Base-by-base conservation (phyloP, 176 grass and related monocot species). In the Saccharum spontaneum region DNA sequence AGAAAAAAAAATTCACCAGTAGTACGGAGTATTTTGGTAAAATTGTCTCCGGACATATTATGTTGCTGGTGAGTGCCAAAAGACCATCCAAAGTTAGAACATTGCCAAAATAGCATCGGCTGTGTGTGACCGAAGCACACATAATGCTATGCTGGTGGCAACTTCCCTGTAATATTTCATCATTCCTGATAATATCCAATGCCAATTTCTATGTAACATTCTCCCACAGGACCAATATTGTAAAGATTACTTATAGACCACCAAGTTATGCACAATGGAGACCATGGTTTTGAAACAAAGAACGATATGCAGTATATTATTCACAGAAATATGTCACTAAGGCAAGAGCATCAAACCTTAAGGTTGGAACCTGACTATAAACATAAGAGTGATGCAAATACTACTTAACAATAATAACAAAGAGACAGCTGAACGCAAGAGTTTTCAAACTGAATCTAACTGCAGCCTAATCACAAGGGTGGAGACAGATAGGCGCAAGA, bases 261-360 rank as follows among this genome's bases (percentile, higher is more conserved):
- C 15, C 10, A 73, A 76, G 75, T 52, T 75, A 23, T 70, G 39
- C n/a, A 81, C 31, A 81, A 9, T 33, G 16, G 20, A 49, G 7
- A 20, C 5, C 39, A 84, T 67, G 49, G 18, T 57, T 79, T 10
- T 22, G 62, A 14, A 54, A 85, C 49, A 80, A 72, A 78, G 67
- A 86, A 50, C 66, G 54, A 86, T 37, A 73, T 24, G 65, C 17
- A 4, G 20, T 49, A 73, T 74, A 20, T 86, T 86, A 86, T 90
- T 62, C 59, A 86, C 79, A 90, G 39, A 86, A 90, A 79, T 16
- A 9, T 75, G 49, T 75, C 67, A 69, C 14, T 11, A 69, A 70
- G 62, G 48, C 26, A 38, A 49, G 73, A 78, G 67, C 26, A 67
- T 55, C 36, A 40, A 69, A 40, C 37, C 22, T 74, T 28, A 14